A percentile compares a stretch with the other conserved stretches of the same genome.
These are phyloP conservation scores for Diphasiastrum complanatum DNA, from an alignment of 83 land plant species.

Conservation along the genomic window DNA sequence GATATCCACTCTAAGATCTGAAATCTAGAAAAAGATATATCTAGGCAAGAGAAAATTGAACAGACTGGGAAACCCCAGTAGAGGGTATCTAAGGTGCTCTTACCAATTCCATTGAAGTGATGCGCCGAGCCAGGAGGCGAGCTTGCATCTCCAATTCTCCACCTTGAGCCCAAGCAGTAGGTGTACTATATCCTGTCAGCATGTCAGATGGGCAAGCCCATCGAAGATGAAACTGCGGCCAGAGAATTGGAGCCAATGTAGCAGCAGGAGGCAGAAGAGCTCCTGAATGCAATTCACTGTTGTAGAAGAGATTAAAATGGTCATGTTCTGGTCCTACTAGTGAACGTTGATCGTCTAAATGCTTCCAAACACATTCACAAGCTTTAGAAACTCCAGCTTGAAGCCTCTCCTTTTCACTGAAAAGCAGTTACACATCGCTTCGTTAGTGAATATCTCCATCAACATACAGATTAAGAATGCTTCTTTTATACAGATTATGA, in stretches of 20 bases:
- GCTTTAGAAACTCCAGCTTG: slow-evolving; percentile 60
- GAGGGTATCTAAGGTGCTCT: too few relatives aligned
- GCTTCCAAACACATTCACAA: slow-evolving; percentile 74
- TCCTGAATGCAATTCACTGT: slow-evolving; percentile 41
- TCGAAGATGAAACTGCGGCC: slow-evolving; percentile 92
- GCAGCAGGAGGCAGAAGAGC: slow-evolving; percentile 90
- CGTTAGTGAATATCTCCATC: too few relatives aligned
- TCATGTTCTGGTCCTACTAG: slow-evolving; percentile 48
- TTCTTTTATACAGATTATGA: too few relatives aligned
- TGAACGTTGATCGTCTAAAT: slow-evolving; percentile 53
- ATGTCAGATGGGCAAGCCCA: slow-evolving; percentile 78
- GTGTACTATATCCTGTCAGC: slow-evolving; percentile 6
- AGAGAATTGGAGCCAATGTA: slow-evolving; percentile 77
- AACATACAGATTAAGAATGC: too few relatives aligned
- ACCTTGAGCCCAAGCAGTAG: slow-evolving; percentile 38
- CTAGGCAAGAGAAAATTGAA: too few relatives aligned
- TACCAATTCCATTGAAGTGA: slow-evolving; percentile 53
- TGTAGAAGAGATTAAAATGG: slow-evolving; percentile 75
- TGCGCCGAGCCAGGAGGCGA: slow-evolving; percentile 44
- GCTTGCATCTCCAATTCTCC: slow-evolving; percentile 63
- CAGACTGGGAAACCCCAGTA: too few relatives aligned
- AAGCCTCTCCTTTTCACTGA: slow-evolving; percentile 87
- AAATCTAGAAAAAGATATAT: too few relatives aligned
- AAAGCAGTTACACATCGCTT: too few relatives aligned
- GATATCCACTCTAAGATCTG: too few relatives aligned